Evolutionary conservation across 75 land plant species (phyloP).

Genomic region (Cupressus sempervirens): DNA sequence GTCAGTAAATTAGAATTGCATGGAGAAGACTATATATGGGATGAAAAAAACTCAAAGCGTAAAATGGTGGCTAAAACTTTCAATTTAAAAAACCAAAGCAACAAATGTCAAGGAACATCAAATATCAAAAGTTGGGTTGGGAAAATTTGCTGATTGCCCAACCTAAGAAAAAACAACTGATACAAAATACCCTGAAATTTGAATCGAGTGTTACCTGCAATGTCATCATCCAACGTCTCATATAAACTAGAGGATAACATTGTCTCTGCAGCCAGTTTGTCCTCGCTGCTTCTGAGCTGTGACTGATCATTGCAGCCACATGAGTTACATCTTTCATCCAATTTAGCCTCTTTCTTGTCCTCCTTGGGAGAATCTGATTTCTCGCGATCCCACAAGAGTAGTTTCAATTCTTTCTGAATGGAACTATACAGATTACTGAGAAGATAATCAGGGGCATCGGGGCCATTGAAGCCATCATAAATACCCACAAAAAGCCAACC

Average conservation of each 20-base stretch:
- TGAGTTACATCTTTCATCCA: not conserved
- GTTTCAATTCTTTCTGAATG: constrained; percentile 71
- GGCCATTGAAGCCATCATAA: constrained; percentile 92
- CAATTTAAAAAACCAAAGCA: not conserved
- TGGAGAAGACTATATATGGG: not conserved
- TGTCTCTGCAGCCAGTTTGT: not conserved
- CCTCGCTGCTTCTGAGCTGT: not conserved
- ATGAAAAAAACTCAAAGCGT: not conserved
- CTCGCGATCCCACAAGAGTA: constrained; percentile 57
- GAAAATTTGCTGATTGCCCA: not conserved
- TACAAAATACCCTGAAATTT: not conserved
- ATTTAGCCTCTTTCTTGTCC: not conserved
- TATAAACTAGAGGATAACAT: too few species aligned
- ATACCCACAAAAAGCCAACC: constrained; percentile 95
- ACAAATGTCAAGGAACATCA: not conserved
- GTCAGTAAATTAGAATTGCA: not conserved
- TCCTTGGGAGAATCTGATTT: constrained; percentile 14
- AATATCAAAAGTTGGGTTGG: not conserved
- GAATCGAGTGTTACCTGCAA: constrained; percentile 3
- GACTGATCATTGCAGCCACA: not conserved
- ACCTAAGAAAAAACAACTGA: not conserved
- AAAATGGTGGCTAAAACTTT: not conserved
- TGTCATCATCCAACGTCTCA: not conserved
- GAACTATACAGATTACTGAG: constrained; percentile 71
- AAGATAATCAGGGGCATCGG: constrained; percentile 88